phyloP scores from a whole-genome alignment of 73 alveolate genomes.

The Chromera velia region DNA sequence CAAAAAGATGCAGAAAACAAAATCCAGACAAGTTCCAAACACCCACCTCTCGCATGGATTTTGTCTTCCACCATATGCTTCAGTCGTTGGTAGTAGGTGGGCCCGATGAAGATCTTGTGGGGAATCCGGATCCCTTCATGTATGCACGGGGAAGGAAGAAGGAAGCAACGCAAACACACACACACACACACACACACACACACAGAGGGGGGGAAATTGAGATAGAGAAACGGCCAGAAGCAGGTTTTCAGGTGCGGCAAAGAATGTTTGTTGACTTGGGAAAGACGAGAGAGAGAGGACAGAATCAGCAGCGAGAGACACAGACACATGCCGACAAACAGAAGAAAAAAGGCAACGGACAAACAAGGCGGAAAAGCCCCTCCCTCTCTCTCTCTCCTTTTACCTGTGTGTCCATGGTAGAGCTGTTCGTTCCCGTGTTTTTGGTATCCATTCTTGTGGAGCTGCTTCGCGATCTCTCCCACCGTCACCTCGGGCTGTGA shows the following conservation, averaged over 20 bases:
- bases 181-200: not conserved
- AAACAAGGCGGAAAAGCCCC: too few species aligned
- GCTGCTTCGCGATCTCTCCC: conserved; percentile 78
- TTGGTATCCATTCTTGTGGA: conserved; percentile 84
- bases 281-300: too few species aligned
- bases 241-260: too few species aligned
- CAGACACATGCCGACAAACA: too few species aligned
- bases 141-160: too few species aligned
- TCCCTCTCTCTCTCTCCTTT: not conserved
- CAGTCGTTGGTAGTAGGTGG: conserved; percentile 95
- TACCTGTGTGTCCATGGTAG: not conserved
- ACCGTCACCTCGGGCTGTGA: conserved; percentile 90
- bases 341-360: too few species aligned
- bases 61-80: conserved; percentile 99
- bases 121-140: too few species aligned
- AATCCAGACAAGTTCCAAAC: too few species aligned
- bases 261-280: too few species aligned
- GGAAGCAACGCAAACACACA: not conserved
- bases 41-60: conserved; percentile 93
- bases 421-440: conserved; percentile 65
- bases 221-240: too few species aligned
- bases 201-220: not conserved
- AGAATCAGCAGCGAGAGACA: too few species aligned
- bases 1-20: too few species aligned
- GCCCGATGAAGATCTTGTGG: conserved; percentile 96